A percentile compares a stretch with the other conserved stretches of the same genome.
Conservation (phyloP, 345 rosid species). For the Moringa oleifera region DNA sequence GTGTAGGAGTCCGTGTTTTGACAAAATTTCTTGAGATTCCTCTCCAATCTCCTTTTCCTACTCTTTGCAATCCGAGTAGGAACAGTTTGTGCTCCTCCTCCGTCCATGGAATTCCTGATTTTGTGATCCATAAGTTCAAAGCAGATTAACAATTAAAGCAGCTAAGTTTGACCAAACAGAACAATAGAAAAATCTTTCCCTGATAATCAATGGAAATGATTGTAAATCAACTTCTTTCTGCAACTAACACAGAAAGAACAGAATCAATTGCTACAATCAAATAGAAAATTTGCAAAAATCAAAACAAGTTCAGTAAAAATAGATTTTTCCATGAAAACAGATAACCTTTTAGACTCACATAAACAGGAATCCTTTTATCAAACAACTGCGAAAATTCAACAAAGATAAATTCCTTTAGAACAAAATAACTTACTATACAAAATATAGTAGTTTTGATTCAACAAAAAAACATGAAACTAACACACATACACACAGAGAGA, state of each 20-base stretch:
- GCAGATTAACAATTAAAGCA: neutral
- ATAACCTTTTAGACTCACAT: no score
- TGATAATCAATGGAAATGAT: neutral
- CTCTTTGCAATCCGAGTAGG: slow-evolving; percentile 73
- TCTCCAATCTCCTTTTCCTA: slow-evolving; percentile 95
- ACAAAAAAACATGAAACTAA: neutral
- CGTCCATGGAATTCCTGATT: slow-evolving; percentile 88
- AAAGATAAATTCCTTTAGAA: no score
- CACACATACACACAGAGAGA: neutral
- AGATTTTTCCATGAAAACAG: no score
- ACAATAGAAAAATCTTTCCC: neutral
- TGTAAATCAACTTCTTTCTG: neutral
- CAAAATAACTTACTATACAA: no score
- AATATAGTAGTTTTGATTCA: no score
- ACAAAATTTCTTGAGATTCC: slow-evolving; percentile 88
- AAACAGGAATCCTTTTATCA: no score
- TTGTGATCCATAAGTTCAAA: neutral
- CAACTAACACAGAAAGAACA: no score
- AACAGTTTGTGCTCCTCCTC: slow-evolving; percentile 94
- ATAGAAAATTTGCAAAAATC: slow-evolving; percentile 1
- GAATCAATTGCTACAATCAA: neutral
- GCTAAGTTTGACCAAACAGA: neutral
- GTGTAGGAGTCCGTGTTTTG: slow-evolving; percentile 83
- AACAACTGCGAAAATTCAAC: neutral
- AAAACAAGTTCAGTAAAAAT: neutral